Evolutionary conservation across 2,329 filamentous ascomycete genomes (phyloP).

Genomic region (Sarocladiaceae sp.): DNA sequence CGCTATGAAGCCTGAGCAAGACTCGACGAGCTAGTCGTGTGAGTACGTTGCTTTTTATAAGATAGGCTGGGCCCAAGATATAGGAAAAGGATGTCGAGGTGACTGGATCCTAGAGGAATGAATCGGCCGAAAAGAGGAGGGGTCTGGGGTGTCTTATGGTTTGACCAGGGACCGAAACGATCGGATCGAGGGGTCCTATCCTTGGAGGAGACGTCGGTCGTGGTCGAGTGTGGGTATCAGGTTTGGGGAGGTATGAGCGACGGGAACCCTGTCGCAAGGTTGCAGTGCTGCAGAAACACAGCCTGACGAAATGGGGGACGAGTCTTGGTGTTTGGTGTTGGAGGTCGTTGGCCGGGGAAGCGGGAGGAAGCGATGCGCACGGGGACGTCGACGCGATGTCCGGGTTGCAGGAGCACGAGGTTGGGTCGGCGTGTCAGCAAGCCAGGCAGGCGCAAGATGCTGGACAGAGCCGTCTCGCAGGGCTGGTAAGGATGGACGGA

Average conservation of each 20-base stretch:
- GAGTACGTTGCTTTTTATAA: neutral
- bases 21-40: neutral
- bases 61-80: neutral
- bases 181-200: slow-evolving; percentile 6
- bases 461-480: neutral
- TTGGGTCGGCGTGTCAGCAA: neutral
- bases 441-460: neutral
- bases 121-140: slow-evolving; percentile 8
- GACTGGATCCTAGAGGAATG: neutral
- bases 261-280: slow-evolving; percentile 3
- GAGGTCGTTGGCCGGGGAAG: neutral
- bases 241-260: slow-evolving; percentile 1
- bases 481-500: neutral
- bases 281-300: slow-evolving; percentile 8
- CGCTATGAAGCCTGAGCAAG: neutral
- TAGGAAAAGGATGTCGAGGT: neutral
- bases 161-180: neutral
- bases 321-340: neutral
- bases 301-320: neutral
- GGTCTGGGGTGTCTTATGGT: slow-evolving; percentile 6
- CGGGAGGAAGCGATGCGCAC: neutral
- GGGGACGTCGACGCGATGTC: neutral
- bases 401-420: neutral
- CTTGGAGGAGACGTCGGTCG: neutral
- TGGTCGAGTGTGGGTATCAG: neutral